These are phyloP conservation scores for Haplosporangium sp. DNA, from an alignment of 371 early-diverging fungal genomes.

Conservation along the genomic window DNA sequence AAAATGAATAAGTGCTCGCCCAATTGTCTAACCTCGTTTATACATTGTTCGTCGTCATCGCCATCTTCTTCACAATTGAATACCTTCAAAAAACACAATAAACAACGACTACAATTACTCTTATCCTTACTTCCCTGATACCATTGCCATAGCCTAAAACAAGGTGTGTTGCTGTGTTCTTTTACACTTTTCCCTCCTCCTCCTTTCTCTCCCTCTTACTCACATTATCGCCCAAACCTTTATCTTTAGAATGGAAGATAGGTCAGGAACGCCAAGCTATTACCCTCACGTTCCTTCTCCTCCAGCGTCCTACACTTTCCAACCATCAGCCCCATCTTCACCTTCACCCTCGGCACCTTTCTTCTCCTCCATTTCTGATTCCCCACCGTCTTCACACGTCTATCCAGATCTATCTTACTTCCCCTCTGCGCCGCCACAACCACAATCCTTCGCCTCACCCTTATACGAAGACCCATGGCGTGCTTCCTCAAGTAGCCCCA, in stretches of 20 bases:
- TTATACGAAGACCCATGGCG: slow-evolving; percentile 22
- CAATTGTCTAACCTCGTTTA: no score
- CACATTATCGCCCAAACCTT: not conserved
- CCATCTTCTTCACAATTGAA: not conserved
- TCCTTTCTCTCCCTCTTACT: not conserved
- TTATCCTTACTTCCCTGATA: not conserved
- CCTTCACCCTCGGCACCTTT: slow-evolving; percentile 10
- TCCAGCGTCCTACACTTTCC: slow-evolving; percentile 25
- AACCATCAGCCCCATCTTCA: slow-evolving; percentile 27
- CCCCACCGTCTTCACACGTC: not conserved
- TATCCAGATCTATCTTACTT: slow-evolving; percentile 10
- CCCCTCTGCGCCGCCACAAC: slow-evolving; percentile 13
- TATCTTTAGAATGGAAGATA: slow-evolving; percentile 18
- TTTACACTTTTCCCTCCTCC: no score
- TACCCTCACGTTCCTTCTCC: slow-evolving; percentile 21
- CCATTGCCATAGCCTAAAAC: not conserved
- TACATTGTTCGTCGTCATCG: not conserved
- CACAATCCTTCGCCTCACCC: not conserved
- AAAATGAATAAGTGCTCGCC: no score
- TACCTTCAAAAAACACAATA: no score
- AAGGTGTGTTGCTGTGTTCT: not conserved
- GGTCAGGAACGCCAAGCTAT: slow-evolving; percentile 1
- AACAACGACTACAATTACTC: not conserved
- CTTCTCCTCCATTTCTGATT: not conserved
- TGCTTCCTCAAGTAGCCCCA: slow-evolving; percentile 13